Percentiles rank a stretch among this genome's conserved stretches.
These are phyloP conservation scores for Flaveria floridana DNA, from an alignment of 140 eudicot genomes.

Conservation along the genomic window DNA sequence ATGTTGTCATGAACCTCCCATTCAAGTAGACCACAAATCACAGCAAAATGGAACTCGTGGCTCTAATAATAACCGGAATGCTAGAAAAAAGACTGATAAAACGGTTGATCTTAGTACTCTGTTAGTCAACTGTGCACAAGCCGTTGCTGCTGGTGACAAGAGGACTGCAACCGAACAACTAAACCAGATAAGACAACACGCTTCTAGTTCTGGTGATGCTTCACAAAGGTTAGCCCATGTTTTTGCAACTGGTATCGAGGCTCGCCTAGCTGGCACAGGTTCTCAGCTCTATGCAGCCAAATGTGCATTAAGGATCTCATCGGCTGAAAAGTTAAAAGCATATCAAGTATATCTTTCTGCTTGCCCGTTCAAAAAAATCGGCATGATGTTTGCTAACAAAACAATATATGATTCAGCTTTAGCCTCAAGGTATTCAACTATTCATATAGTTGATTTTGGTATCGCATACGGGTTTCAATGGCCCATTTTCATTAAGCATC, in stretches of 20 bases:
- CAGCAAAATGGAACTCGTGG: constrained; percentile 30
- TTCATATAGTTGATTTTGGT: constrained; percentile 68
- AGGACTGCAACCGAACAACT: constrained; percentile 56
- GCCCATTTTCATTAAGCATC: constrained; percentile 53
- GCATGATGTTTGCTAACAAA: constrained; percentile 48
- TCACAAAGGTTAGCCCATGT: constrained; percentile 56
- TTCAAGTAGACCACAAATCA: neutral
- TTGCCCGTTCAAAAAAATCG: constrained; percentile 58
- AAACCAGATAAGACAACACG: constrained; percentile 51
- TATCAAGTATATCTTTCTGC: constrained; percentile 64
- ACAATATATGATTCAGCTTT: constrained; percentile 35
- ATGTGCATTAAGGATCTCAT: constrained; percentile 41
- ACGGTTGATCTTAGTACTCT: constrained; percentile 49
- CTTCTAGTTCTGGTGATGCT: constrained; percentile 56
- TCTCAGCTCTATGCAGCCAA: constrained; percentile 49
- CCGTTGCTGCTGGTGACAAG: constrained; percentile 58
- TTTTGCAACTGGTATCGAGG: constrained; percentile 53
- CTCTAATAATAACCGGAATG: constrained; percentile 28
- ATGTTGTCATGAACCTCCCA: constrained; percentile 1
- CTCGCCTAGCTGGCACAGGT: constrained; percentile 77
- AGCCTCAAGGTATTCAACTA: constrained; percentile 35
- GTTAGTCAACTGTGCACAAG: constrained; percentile 57
- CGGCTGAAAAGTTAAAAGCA: constrained; percentile 62
- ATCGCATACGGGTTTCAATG: constrained; percentile 60
- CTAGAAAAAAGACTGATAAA: constrained; percentile 29